Conservation (phyloP, 768 basidiomycete species). For the Leccinum incarnatum region DNA sequence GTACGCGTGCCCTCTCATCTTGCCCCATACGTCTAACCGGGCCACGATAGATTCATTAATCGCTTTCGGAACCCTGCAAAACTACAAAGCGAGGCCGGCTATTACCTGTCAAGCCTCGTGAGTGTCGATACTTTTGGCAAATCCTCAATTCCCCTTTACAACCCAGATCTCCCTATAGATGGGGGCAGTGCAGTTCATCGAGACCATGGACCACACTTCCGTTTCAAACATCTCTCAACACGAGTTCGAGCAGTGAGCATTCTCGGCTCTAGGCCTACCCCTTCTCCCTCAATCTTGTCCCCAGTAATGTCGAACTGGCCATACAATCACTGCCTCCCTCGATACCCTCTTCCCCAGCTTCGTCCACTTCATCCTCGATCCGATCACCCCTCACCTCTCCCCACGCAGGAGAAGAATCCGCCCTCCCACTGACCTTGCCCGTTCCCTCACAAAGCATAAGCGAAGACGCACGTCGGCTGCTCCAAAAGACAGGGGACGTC, state of each 20-base stretch:
- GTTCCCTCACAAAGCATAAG: slow-evolving; percentile 35
- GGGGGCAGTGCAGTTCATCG: slow-evolving; percentile 96
- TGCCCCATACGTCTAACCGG: neutral
- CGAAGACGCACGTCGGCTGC: slow-evolving; percentile 76
- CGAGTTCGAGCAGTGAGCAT: slow-evolving; percentile 77
- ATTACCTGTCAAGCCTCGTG: slow-evolving; percentile 94
- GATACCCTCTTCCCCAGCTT: slow-evolving; percentile 32
- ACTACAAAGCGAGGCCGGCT: slow-evolving; percentile 92
- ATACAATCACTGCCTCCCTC: slow-evolving; percentile 46
- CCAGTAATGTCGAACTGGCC: slow-evolving; percentile 57
- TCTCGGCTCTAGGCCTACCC: neutral
- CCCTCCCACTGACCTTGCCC: slow-evolving; percentile 69
- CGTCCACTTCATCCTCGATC: slow-evolving; percentile 33
- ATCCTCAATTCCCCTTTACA: slow-evolving; percentile 1
- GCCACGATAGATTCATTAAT: slow-evolving; percentile 75
- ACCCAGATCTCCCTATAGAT: slow-evolving; percentile 48
- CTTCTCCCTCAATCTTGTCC: slow-evolving; percentile 4
- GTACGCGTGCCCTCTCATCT: slow-evolving; percentile 42
- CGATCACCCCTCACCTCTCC: slow-evolving; percentile 39
- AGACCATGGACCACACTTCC: slow-evolving; percentile 95
- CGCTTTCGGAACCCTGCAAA: slow-evolving; percentile 89
- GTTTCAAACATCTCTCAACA: slow-evolving; percentile 92
- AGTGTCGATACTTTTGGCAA: slow-evolving; percentile 23
- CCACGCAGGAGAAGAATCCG: slow-evolving; percentile 86
- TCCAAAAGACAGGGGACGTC: slow-evolving; percentile 88